Percentiles rank a stretch among this genome's conserved stretches.
Conservation (phyloP, 2,329 filamentous ascomycete genomes). For the Fusarium chuoi region DNA sequence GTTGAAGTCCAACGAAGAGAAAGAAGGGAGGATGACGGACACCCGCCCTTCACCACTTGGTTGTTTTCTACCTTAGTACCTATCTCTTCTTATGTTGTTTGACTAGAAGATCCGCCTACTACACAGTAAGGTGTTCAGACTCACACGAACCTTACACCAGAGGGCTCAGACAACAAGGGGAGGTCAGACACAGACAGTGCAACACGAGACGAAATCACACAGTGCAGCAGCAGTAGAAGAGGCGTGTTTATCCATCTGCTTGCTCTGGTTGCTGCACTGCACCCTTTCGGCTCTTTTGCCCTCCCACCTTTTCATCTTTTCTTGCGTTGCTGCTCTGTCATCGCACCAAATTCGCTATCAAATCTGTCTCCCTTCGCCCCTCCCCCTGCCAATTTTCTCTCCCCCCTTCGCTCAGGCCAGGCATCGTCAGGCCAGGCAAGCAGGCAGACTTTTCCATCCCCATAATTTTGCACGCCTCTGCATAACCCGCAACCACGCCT, state of each 20-base stretch:
- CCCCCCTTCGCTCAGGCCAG: slow-evolving; percentile 10
- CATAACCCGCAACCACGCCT: slow-evolving; percentile 52
- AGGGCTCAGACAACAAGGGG: not conserved
- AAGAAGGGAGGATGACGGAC: slow-evolving; percentile 15
- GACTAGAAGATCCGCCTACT: slow-evolving; percentile 10
- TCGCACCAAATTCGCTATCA: slow-evolving; percentile 22
- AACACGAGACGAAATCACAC: not conserved
- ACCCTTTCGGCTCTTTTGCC: slow-evolving; percentile 34
- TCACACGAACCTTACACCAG: not conserved
- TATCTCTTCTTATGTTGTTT: not conserved
- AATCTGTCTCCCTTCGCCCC: slow-evolving; percentile 41
- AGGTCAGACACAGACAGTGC: not conserved
- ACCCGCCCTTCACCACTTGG: slow-evolving; percentile 17
- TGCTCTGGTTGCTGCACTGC: slow-evolving; percentile 9
- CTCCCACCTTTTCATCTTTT: slow-evolving; percentile 26
- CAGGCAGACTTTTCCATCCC: slow-evolving; percentile 37
- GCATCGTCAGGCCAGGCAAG: slow-evolving; percentile 32
- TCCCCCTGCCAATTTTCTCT: slow-evolving; percentile 29
- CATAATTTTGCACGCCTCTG: slow-evolving; percentile 50
- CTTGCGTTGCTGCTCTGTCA: slow-evolving; percentile 5
- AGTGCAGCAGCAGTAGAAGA: slow-evolving; percentile 16
- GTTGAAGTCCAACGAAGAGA: slow-evolving; percentile 1
- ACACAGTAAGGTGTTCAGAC: slow-evolving; percentile 6
- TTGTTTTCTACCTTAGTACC: slow-evolving; percentile 4
- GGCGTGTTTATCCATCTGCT: slow-evolving; percentile 24